A percentile compares a stretch with the other conserved stretches of the same genome.
These are phyloP conservation scores for Sugiyamaella chiloensis DNA, from an alignment of 805 yeast genomes.

Conservation along the genomic window DNA sequence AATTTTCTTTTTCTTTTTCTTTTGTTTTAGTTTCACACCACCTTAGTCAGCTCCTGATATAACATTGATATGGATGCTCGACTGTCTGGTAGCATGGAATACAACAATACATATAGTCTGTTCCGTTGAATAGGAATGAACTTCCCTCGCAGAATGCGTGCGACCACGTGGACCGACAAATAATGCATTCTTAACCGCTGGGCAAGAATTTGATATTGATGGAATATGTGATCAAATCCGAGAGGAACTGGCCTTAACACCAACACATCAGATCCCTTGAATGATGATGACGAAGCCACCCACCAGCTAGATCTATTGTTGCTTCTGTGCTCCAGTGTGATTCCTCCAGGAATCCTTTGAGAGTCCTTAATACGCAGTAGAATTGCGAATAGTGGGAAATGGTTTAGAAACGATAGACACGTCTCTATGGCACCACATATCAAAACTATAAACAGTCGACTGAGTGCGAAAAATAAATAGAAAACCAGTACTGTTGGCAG, in stretches of 20 bases:
- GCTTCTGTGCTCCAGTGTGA: constrained; percentile 28
- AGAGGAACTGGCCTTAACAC: constrained; percentile 46
- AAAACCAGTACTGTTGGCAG: constrained; percentile 87
- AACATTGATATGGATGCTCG: constrained; percentile 29
- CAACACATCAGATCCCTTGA: constrained; percentile 22
- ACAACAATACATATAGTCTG: constrained; percentile 48
- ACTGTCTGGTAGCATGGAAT: constrained; percentile 49
- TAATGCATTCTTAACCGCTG: constrained; percentile 42
- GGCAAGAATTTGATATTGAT: constrained; percentile 44
- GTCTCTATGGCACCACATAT: constrained; percentile 55
- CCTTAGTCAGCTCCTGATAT: constrained; percentile 15
- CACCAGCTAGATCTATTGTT: background rate
- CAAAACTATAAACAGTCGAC: constrained; percentile 51
- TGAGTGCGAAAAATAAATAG: constrained; percentile 65
- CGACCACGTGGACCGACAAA: constrained; percentile 41
- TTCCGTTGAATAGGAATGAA: constrained; percentile 46
- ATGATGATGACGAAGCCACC: background rate
- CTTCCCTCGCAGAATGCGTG: constrained; percentile 46
- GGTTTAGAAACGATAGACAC: constrained; percentile 63
- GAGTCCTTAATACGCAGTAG: constrained; percentile 78
- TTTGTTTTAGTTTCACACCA: too few species aligned
- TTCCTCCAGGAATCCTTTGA: constrained; percentile 61
- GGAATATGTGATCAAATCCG: constrained; percentile 43
- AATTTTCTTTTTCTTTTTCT: too few species aligned
- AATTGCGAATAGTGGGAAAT: constrained; percentile 82